Conservation (phyloP, 2,329 filamentous ascomycete species). For the Myrmaecium sp. region DNA sequence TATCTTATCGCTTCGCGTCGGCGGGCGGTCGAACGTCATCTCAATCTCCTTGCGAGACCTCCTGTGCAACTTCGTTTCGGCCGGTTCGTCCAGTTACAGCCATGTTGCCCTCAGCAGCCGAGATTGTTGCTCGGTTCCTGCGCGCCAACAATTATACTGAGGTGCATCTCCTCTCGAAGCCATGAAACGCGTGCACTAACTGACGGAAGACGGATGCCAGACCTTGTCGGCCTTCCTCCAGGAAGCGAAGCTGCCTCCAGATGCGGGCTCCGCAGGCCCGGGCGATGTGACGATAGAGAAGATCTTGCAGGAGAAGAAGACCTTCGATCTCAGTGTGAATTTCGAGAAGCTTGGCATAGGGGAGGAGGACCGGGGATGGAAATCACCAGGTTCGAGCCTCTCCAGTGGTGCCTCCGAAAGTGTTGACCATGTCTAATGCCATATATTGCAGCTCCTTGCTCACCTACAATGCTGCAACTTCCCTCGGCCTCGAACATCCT, state of each 20-base stretch:
- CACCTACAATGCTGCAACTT: constrained; percentile 24
- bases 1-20: too few species aligned
- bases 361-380: constrained; percentile 29
- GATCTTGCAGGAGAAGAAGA: constrained; percentile 43
- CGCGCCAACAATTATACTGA: constrained; percentile 23
- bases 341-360: constrained; percentile 38
- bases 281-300: constrained; percentile 39
- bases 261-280: constrained; percentile 27
- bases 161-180: constrained; percentile 9
- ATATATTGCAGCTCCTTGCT: constrained; percentile 26
- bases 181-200: constrained; percentile 1
- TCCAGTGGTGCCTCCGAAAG: not conserved
- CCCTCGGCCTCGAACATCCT: constrained; percentile 37
- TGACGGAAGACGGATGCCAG: constrained; percentile 14
- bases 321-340: constrained; percentile 35
- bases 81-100: too few species aligned
- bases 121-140: constrained; percentile 26
- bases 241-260: constrained; percentile 36
- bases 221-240: constrained; percentile 40
- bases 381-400: constrained; percentile 23
- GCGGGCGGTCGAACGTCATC: too few species aligned
- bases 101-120: constrained; percentile 22
- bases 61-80: too few species aligned
- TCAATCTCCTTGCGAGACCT: too few species aligned
- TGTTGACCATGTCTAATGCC: too few species aligned